Conservation (phyloP, 2,329 filamentous ascomycete species). For the Verticillium nubilum region DNA sequence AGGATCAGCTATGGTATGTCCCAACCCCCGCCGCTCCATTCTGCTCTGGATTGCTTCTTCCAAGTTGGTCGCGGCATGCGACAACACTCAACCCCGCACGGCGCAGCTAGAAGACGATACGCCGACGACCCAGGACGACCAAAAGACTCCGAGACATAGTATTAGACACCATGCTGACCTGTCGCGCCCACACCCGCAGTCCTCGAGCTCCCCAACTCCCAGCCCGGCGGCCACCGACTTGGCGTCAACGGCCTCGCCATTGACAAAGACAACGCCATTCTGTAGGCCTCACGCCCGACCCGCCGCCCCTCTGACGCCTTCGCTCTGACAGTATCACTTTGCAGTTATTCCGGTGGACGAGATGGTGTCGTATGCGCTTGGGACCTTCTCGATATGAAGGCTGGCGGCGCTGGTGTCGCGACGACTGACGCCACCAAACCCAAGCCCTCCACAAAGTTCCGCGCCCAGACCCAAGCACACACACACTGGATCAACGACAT, state of each 20-base stretch:
- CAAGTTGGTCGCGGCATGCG: neutral
- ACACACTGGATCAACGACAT: conserved; percentile 98
- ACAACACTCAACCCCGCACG: neutral
- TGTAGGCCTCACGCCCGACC: conserved; percentile 53
- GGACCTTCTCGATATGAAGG: conserved; percentile 69
- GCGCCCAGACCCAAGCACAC: conserved; percentile 65
- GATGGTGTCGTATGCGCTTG: conserved; percentile 96
- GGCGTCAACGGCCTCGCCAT: conserved; percentile 93
- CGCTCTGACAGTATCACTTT: conserved; percentile 7
- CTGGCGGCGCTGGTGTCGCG: conserved; percentile 12
- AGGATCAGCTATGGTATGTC: conserved; percentile 63
- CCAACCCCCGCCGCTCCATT: conserved; percentile 1
- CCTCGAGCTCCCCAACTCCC: conserved; percentile 53
- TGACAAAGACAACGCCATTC: conserved; percentile 73
- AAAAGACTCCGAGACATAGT: neutral
- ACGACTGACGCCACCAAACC: conserved; percentile 27
- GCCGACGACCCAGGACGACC: neutral
- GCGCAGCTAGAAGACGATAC: neutral
- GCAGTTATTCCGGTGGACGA: conserved; percentile 88
- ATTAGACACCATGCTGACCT: neutral
- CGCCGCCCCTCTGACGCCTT: conserved; percentile 8
- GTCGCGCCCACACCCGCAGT: conserved; percentile 29
- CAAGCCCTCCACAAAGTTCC: conserved; percentile 50
- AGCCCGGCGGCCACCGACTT: conserved; percentile 76
- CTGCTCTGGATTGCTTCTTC: neutral